phyloP scores from a whole-genome alignment of 345 rosid species.

The Lenwebbia sp. region DNA sequence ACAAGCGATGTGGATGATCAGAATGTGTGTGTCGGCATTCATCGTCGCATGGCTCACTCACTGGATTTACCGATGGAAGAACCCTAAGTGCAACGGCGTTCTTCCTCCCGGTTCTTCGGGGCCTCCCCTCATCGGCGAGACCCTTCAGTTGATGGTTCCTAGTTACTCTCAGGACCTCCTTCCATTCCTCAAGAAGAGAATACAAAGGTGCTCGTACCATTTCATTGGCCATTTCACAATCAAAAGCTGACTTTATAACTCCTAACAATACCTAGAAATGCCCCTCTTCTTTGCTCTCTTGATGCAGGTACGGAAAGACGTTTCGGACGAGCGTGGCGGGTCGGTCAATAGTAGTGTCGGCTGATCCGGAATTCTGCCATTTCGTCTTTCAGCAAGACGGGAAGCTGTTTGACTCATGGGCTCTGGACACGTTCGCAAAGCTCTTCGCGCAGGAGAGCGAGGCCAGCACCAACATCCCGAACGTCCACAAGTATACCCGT shows the following conservation, averaged over 20 bases:
- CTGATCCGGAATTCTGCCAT: slow-evolving; percentile 9
- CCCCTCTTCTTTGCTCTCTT: not conserved
- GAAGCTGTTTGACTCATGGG: slow-evolving; percentile 7
- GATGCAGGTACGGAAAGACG: slow-evolving; percentile 10
- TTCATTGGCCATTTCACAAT: not conserved
- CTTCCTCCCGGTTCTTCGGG: slow-evolving; percentile 27
- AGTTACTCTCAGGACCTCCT: slow-evolving; percentile 15
- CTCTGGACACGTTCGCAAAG: slow-evolving; percentile 8
- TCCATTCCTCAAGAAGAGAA: slow-evolving; percentile 16
- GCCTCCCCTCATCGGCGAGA: slow-evolving; percentile 24
- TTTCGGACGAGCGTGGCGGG: slow-evolving; percentile 7
- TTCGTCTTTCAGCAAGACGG: slow-evolving; percentile 7
- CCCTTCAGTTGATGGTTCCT: slow-evolving; percentile 12
- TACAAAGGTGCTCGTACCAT: slow-evolving; percentile 1
- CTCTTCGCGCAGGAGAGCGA: slow-evolving; percentile 3
- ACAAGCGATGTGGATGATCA: not conserved
- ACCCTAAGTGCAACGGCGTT: slow-evolving; percentile 3
- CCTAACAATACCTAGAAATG: not conserved
- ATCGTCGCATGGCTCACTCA: not conserved
- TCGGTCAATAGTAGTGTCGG: slow-evolving; percentile 3
- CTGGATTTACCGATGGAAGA: slow-evolving; percentile 17
- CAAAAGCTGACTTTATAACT: not conserved
- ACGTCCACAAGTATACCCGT: slow-evolving; percentile 8
- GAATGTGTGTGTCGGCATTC: not conserved
- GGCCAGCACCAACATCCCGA: not conserved